These are phyloP conservation scores for Chaetoscypha palmicola DNA, from an alignment of 2,329 filamentous ascomycete genomes.

Conservation along the genomic window DNA sequence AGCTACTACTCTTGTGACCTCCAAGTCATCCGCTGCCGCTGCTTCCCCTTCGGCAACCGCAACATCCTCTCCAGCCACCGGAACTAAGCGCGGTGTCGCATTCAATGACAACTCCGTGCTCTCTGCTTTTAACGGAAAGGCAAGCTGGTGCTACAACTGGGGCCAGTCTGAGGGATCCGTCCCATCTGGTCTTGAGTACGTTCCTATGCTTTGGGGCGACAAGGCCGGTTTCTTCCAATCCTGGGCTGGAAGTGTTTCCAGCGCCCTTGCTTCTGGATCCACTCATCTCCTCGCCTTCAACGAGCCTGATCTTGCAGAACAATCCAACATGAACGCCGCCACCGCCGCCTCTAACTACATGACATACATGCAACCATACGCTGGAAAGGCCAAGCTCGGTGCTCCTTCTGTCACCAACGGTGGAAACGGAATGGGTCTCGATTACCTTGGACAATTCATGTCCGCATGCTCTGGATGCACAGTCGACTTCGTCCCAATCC, in stretches of 20 bases:
- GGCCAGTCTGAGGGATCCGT: conserved; percentile 36
- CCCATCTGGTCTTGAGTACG: conserved; percentile 45
- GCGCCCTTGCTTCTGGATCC: conserved; percentile 46
- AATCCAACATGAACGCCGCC: conserved; percentile 42
- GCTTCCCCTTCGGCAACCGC: background rate
- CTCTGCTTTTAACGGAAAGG: conserved; percentile 30
- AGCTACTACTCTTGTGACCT: conserved; percentile 2
- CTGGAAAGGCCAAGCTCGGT: conserved; percentile 37
- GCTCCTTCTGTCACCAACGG: conserved; percentile 44
- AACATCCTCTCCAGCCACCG: conserved; percentile 4
- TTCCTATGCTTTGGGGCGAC: conserved; percentile 61
- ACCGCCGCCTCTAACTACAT: conserved; percentile 35
- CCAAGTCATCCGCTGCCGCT: conserved; percentile 1
- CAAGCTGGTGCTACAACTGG: conserved; percentile 67
- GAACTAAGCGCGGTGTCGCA: conserved; percentile 56
- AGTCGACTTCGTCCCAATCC: conserved; percentile 40
- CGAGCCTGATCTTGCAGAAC: conserved; percentile 57
- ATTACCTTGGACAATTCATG: conserved; percentile 39
- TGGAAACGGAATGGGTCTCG: conserved; percentile 32
- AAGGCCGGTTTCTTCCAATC: conserved; percentile 35
- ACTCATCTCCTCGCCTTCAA: conserved; percentile 61
- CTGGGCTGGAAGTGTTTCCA: conserved; percentile 46
- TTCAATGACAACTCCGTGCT: conserved; percentile 59
- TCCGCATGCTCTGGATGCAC: conserved; percentile 35
- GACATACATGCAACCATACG: conserved; percentile 39